Conservation (phyloP, 2,329 filamentous ascomycete species). For the Plenodomus lindquistii region DNA sequence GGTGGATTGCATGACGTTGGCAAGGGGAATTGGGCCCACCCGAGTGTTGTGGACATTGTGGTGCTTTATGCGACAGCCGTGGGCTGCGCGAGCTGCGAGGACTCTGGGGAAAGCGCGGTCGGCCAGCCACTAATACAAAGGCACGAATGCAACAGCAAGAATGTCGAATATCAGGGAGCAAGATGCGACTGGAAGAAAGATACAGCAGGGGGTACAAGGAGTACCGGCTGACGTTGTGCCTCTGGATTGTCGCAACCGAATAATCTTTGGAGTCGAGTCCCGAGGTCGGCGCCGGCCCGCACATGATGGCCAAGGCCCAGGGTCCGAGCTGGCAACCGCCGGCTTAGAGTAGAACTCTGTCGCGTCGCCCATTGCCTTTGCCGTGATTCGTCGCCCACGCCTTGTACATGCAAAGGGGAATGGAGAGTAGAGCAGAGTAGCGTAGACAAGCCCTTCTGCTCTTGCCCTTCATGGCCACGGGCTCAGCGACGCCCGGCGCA, state of each 20-base stretch:
- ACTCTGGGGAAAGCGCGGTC: background rate
- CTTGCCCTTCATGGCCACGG: constrained; percentile 45
- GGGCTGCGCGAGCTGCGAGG: background rate
- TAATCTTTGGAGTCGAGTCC: constrained; percentile 9
- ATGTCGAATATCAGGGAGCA: background rate
- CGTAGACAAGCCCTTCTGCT: constrained; percentile 9
- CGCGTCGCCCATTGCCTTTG: background rate
- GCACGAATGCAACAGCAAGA: background rate
- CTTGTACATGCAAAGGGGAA: background rate
- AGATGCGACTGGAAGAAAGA: background rate
- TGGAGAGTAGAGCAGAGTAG: constrained; percentile 5
- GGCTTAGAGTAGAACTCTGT: no score
- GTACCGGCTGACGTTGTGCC: background rate
- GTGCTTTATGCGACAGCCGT: constrained; percentile 14
- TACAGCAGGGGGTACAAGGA: background rate
- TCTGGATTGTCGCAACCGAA: constrained; percentile 1
- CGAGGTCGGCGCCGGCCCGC: constrained; percentile 13
- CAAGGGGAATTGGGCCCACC: constrained; percentile 33
- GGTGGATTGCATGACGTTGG: background rate
- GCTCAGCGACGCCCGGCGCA: constrained; percentile 37
- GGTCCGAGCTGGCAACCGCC: constrained; percentile 5
- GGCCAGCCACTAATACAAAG: background rate
- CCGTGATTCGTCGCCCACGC: constrained; percentile 5
- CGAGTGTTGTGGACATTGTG: constrained; percentile 54
- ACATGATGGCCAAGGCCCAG: constrained; percentile 6